Conservation (phyloP, 345 rosid genomes). For the Brassica napus region Da-Ae NC_063442.1:42788501-42789000, state of each 20-base stretch:
- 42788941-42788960: slow-evolving; percentile 98
- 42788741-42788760: slow-evolving; percentile 97
- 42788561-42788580: slow-evolving; percentile 90
- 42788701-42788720: slow-evolving; percentile 98
- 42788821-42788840: background rate
- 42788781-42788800: slow-evolving; percentile 77
- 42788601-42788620: slow-evolving; percentile 48
- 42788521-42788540: slow-evolving; percentile 90
- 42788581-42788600: slow-evolving; percentile 95
- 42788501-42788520: slow-evolving; percentile 99
- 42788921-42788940: slow-evolving; percentile 89
- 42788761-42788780: slow-evolving; percentile 74
- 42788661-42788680: slow-evolving; percentile 19
- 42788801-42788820: background rate
- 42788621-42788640: too few species aligned
- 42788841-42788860: slow-evolving; percentile 35
- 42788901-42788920: slow-evolving; percentile 92
- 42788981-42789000: slow-evolving; percentile 99
- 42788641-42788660: background rate
- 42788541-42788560: slow-evolving; percentile 98
- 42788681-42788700: background rate
- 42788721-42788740: slow-evolving; percentile 99
- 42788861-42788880: slow-evolving; percentile 87
- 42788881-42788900: slow-evolving; percentile 88
- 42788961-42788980: slow-evolving; percentile 98